These are phyloP conservation scores for Cyanodermella asteris DNA, from an alignment of 2,329 filamentous ascomycete species.

Conservation along the genomic window DNA sequence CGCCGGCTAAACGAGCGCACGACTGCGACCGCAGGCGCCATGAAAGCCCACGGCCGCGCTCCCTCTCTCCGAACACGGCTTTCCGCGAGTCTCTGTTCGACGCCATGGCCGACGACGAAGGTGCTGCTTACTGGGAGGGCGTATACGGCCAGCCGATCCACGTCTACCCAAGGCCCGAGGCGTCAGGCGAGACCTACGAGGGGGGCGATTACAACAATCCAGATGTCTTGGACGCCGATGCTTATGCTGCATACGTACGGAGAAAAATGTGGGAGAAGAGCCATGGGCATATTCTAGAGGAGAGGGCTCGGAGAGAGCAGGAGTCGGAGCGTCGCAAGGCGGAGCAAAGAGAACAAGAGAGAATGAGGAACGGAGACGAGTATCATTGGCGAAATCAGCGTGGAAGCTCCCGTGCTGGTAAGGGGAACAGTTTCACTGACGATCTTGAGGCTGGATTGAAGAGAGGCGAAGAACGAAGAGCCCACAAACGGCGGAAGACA, in stretches of 20 bases:
- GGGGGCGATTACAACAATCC: slow-evolving; percentile 25
- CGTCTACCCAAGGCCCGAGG: slow-evolving; percentile 36
- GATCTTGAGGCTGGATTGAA: slow-evolving; percentile 12
- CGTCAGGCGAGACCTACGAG: slow-evolving; percentile 25
- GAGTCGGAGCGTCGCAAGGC: slow-evolving; percentile 24
- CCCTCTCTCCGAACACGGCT: slow-evolving; percentile 45
- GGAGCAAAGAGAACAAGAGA: slow-evolving; percentile 22
- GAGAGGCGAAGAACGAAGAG: slow-evolving; percentile 13
- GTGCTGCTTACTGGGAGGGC: slow-evolving; percentile 79
- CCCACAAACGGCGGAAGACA: slow-evolving; percentile 30
- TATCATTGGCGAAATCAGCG: no score
- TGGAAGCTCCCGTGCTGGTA: no score
- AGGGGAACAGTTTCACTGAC: slow-evolving; percentile 18
- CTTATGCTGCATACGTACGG: slow-evolving; percentile 72
- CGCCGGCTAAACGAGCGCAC: slow-evolving; percentile 1
- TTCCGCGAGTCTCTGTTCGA: slow-evolving; percentile 93
- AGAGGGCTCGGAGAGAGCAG: slow-evolving; percentile 40
- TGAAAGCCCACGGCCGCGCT: no score
- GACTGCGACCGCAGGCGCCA: slow-evolving; percentile 5
- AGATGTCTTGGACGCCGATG: slow-evolving; percentile 77
- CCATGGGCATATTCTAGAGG: slow-evolving; percentile 61
- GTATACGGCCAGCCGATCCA: slow-evolving; percentile 96
- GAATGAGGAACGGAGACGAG: slow-evolving; percentile 15
- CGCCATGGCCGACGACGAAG: slow-evolving; percentile 90
- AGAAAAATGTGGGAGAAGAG: slow-evolving; percentile 91